Percentiles rank a stretch among this genome's conserved stretches.
Conservation (phyloP, 805 yeast genomes). For the Myxozyma mucilagina region DNA sequence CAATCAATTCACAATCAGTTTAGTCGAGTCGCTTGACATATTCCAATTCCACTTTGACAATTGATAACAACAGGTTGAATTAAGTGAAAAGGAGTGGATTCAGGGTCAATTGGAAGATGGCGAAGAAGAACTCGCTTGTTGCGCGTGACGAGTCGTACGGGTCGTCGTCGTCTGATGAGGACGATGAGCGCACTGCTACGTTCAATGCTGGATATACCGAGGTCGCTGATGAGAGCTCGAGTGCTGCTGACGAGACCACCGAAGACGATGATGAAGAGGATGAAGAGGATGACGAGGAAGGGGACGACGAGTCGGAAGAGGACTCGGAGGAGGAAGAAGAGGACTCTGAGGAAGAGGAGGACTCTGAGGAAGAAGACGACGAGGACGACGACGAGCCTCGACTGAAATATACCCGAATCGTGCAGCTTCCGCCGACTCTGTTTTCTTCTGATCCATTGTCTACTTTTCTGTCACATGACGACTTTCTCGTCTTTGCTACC, state of each 20-base stretch:
- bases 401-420: slow-evolving; percentile 71
- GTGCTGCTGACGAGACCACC: slow-evolving; percentile 4
- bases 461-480: slow-evolving; percentile 59
- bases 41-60: background rate
- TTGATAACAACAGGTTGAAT: background rate
- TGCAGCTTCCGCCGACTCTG: slow-evolving; percentile 66
- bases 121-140: slow-evolving; percentile 4
- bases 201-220: slow-evolving; percentile 26
- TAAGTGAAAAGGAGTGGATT: background rate
- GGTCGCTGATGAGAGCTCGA: slow-evolving; percentile 8
- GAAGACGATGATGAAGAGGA: slow-evolving; percentile 9
- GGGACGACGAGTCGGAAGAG: slow-evolving; percentile 21
- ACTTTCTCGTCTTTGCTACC: slow-evolving; percentile 76
- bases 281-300: slow-evolving; percentile 11
- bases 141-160: slow-evolving; percentile 25
- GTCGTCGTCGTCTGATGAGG: slow-evolving; percentile 24
- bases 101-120: background rate
- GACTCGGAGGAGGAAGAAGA: slow-evolving; percentile 13
- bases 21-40: background rate
- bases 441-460: slow-evolving; percentile 79
- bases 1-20: background rate
- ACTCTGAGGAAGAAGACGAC: slow-evolving; percentile 33
- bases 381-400: slow-evolving; percentile 57
- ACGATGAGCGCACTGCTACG: slow-evolving; percentile 16
- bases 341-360: slow-evolving; percentile 32